Evolutionary conservation across 495 filamentous ascomycete genomes (phyloP).

Genomic region (Penicillium coprophilum): DNA sequence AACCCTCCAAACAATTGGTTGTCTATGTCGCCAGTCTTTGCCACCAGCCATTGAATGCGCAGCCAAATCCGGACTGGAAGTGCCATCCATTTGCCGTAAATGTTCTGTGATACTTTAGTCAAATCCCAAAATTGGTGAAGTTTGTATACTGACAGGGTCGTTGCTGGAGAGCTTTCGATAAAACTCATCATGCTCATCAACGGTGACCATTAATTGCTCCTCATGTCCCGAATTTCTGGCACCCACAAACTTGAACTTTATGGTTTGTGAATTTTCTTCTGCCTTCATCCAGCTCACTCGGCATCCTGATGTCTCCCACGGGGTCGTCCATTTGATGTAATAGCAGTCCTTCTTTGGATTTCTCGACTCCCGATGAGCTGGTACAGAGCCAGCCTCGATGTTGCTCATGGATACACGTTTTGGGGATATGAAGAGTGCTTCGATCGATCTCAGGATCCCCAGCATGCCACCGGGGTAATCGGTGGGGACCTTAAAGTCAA

Average conservation of each 20-base stretch:
- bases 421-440: not conserved
- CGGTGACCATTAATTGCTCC: slow-evolving; percentile 10
- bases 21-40: not conserved
- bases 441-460: not conserved
- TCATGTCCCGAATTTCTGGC: not conserved
- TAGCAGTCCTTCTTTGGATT: not conserved
- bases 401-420: not conserved
- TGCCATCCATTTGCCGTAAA: slow-evolving; percentile 11
- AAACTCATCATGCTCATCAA: not conserved
- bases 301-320: not conserved
- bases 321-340: slow-evolving; percentile 1
- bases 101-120: slow-evolving; percentile 3
- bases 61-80: slow-evolving; percentile 18
- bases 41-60: not conserved
- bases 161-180: not conserved
- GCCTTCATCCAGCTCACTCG: slow-evolving; percentile 7
- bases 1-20: slow-evolving; percentile 4
- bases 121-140: not conserved
- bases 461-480: not conserved
- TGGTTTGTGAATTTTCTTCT: not conserved
- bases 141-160: not conserved
- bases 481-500: not conserved
- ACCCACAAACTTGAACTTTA: slow-evolving; percentile 2
- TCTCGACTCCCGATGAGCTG: not conserved
- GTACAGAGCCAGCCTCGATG: not conserved